Conservation (phyloP, 768 basidiomycete species). For the Russula sp. region DNA sequence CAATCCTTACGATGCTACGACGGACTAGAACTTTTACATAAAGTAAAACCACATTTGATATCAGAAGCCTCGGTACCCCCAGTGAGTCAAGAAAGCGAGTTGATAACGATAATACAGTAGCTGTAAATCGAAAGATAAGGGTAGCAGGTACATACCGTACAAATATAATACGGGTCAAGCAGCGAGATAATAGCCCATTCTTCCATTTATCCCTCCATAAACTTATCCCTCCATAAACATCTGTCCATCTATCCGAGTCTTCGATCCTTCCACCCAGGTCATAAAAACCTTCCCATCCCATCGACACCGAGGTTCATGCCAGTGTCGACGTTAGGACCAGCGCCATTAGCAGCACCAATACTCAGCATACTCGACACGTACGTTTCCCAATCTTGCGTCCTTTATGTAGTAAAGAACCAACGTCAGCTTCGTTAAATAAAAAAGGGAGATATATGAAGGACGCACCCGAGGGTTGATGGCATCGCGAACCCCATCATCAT, state of each 20-base stretch:
- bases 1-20: no score
- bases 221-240: no score
- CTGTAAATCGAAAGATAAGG: no score
- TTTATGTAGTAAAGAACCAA: neutral
- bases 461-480: conserved; percentile 27
- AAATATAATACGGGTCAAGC: neutral
- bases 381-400: conserved; percentile 30
- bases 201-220: neutral
- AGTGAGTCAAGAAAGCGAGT: no score
- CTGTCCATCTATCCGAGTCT: neutral
- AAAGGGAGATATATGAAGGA: neutral
- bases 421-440: neutral
- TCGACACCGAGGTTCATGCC: neutral
- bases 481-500: conserved; percentile 32
- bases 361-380: conserved; percentile 28
- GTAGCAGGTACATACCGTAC: neutral
- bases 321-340: neutral
- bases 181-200: no score
- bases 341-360: neutral
- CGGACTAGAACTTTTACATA: no score
- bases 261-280: neutral
- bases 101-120: no score
- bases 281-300: conserved; percentile 5
- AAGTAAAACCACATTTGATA: no score
- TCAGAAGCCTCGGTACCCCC: no score